Base-by-base conservation (phyloP, 805 yeast species). In the Millerozyma miso region DNA sequence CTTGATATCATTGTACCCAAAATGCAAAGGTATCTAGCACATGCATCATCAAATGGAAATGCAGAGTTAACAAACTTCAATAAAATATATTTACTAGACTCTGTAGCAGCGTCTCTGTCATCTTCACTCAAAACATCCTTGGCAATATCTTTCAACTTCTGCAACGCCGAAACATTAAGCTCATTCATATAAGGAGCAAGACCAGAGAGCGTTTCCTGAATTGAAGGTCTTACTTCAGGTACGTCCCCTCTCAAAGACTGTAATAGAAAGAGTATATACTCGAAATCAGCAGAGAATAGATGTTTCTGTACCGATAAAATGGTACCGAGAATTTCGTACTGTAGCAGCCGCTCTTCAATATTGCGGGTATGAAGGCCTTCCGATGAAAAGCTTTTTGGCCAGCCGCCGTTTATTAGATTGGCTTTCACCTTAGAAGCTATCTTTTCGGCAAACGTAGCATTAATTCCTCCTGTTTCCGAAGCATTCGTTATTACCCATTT, bases 291-390 rank as follows among this genome's bases (percentile, higher is more conserved):
- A 2, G 64, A 44, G 26, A 81, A 59, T 15, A 68, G 56, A 0
- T 56, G 51, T 1, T 77, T 68, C 33, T 74, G 67, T 29, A 74
- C 69, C 43, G 74, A 69, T 39, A 85, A 56, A 5, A 90, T 69
- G 16, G 79, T 73, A 1, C 95, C 93, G 18, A 90, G 60, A 0
- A 95, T 82, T 57, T 87, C 96, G 55, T 88, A 90, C 51, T 85
- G 88, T 32, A 73, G 62, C 52, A 76, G 74, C 51, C 93, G 72
- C 50, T 78, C 82, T 4, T 62, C 51, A 2, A 77, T 35, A 23
- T 23, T 23, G 10, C 10, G 29, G 6, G 10, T 23, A 7, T 23
- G 29, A 23, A 23, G 10, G 6, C 29, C 29, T 23, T 23, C 29
- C 10, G 29, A 7, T n/a, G 17, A 5, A 32, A 32, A 32, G 17